These are phyloP conservation scores for Theileria annulata DNA, from an alignment of 169 alveolate species.

Conservation along the genomic window DNA sequence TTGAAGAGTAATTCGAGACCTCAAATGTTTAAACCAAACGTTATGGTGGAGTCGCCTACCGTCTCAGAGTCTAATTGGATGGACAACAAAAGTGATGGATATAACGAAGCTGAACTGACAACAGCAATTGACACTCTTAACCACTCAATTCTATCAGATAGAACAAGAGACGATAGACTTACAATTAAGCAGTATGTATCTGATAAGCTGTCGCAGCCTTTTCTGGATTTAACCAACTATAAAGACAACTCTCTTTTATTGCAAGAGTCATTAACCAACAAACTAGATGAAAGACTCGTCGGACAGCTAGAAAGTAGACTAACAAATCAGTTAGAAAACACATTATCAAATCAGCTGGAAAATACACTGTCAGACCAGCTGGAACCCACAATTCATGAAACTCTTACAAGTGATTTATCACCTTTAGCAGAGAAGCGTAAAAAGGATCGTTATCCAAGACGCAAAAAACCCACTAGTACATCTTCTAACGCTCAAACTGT, in stretches of 20 bases:
- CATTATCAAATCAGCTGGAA: background rate
- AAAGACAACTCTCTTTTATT: background rate
- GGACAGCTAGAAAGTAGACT: background rate
- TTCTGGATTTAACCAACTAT: slow-evolving; percentile 5
- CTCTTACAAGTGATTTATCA: background rate
- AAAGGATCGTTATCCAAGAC: background rate
- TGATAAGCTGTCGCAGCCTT: slow-evolving; percentile 8
- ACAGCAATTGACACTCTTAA: slow-evolving; percentile 16
- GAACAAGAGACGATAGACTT: background rate
- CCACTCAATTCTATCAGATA: slow-evolving; percentile 9
- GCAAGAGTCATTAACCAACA: background rate
- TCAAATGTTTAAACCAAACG: background rate
- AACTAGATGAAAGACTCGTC: background rate
- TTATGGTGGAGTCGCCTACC: slow-evolving; percentile 1
- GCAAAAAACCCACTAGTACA: background rate
- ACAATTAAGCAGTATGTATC: slow-evolving; percentile 3
- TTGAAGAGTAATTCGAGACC: background rate
- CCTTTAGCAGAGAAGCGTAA: background rate
- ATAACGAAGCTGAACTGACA: slow-evolving; percentile 14
- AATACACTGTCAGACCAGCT: background rate
- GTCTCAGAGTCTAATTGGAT: slow-evolving; percentile 13
- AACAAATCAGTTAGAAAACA: background rate
- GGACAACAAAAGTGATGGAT: slow-evolving; percentile 8
- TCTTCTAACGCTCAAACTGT: background rate
- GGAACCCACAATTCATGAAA: background rate